Evolutionary conservation across 2,329 filamentous ascomycete species (phyloP), one percentile per base, ranked within the genome.

Genomic region (Hawksworthiomyces lignivorus): DNA sequence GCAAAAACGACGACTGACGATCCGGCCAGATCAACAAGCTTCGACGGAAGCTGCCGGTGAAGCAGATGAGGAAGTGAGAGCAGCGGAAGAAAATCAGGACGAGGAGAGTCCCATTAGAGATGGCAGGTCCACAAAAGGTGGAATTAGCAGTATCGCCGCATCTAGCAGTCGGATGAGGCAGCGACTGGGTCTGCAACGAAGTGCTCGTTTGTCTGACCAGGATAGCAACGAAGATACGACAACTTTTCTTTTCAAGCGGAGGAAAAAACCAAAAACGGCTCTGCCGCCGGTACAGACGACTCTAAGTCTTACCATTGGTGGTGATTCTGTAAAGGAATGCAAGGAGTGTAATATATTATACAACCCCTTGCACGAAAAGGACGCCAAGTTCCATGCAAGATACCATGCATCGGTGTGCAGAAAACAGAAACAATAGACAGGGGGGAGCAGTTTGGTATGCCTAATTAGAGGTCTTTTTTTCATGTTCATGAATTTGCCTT

Each of bases 291-390:
- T 65, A 4, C 66, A 70, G 48, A 68, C 60, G 1, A 68, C 65
- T 0, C 46, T 70, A 18, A 67, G 59, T 38, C 56, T 69, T 5
- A 57, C 64, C 51, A 54, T n/a, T 55, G 62, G 32, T 55, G 62
- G 32, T 49, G 57, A 10, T 37, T 46, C 45, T 21, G 66, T 68
- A 45, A 58, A 54, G 2, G 61, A 69, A 43, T 69, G 67, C 48
- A 60, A 56, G 24, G 61, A 62, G 21, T 70, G 67, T 46, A 59
- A 61, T 20, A 62, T 67, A 43, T 43, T 70, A 32, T 70, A 69
- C 48, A 69, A 70, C 39, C 63, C 64, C 5, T 51, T 67, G 30
- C 64, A 70, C 48, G 59, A 63, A 27, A 59, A 64, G 39, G 66
- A 70, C 45, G 60, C 60, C 15, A 62, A 58, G 46, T 59, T 62